These are phyloP conservation scores for Mycena rosella DNA, from an alignment of 768 basidiomycete genomes.

Conservation along the genomic window DNA sequence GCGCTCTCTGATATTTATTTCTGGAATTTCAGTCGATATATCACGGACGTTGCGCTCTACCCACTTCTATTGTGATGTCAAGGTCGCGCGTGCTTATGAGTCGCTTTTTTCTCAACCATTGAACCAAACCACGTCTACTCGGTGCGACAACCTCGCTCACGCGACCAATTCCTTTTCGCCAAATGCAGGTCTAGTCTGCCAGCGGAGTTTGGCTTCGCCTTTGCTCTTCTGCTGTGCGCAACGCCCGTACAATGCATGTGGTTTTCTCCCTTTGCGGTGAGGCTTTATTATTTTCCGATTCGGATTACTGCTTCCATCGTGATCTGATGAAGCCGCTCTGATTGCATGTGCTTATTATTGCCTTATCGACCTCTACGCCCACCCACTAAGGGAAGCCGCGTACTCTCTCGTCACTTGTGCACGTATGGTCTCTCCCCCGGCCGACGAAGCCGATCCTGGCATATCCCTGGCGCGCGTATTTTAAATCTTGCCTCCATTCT, in stretches of 20 bases:
- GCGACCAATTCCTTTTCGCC: too few species aligned
- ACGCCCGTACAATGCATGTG: conserved; percentile 5
- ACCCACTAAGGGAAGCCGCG: conserved; percentile 8
- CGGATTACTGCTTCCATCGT: too few species aligned
- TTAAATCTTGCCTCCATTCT: neutral
- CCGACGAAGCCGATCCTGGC: neutral
- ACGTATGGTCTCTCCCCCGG: conserved; percentile 22
- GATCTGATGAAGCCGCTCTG: conserved; percentile 14
- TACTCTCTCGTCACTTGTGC: neutral
- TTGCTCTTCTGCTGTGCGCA: too few species aligned
- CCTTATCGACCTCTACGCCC: conserved; percentile 23
- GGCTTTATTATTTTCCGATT: conserved; percentile 1
- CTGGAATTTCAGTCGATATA: too few species aligned
- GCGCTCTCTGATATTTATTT: too few species aligned
- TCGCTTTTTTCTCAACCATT: too few species aligned
- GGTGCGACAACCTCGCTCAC: too few species aligned
- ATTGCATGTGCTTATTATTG: conserved; percentile 20
- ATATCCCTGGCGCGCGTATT: neutral
- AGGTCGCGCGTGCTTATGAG: too few species aligned
- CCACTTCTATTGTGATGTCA: neutral
- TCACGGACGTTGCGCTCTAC: too few species aligned
- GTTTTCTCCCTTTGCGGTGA: neutral
- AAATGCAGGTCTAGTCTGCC: too few species aligned
- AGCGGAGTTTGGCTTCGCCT: too few species aligned
- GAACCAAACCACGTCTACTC: too few species aligned